These are phyloP conservation scores for Ceratocystis cubensis DNA, from an alignment of 2,329 filamentous ascomycete genomes.

Conservation along the genomic window DNA sequence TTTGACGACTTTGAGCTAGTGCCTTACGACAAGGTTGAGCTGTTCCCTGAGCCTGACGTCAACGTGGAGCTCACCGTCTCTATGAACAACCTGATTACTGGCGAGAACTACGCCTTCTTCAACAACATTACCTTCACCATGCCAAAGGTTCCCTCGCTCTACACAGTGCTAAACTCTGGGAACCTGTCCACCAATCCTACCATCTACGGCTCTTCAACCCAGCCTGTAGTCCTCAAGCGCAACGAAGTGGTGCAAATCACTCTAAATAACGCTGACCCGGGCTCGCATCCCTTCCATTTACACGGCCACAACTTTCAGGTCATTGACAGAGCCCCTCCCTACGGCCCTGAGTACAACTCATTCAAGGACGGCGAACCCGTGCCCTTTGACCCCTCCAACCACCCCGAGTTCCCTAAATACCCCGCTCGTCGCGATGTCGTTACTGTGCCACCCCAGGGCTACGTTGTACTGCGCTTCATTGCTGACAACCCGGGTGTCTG, in stretches of 20 bases:
- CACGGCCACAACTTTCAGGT: constrained; percentile 50
- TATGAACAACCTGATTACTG: constrained; percentile 44
- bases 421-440: constrained; percentile 39
- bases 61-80: constrained; percentile 37
- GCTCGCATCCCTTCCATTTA: constrained; percentile 52
- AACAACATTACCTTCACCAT: constrained; percentile 52
- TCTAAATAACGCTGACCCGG: constrained; percentile 45
- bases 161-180: constrained; percentile 49
- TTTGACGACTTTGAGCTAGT: constrained; percentile 45
- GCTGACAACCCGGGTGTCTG: constrained; percentile 37
- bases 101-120: constrained; percentile 44
- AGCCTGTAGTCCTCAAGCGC: constrained; percentile 42
- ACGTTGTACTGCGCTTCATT: constrained; percentile 36
- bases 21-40: constrained; percentile 39
- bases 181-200: constrained; percentile 34
- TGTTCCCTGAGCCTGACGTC: constrained; percentile 38
- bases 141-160: constrained; percentile 56
- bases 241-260: constrained; percentile 44
- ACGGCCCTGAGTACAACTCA: constrained; percentile 18
- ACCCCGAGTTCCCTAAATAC: constrained; percentile 28
- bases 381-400: constrained; percentile 30
- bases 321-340: constrained; percentile 24
- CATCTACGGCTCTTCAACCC: constrained; percentile 40
- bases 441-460: constrained; percentile 35
- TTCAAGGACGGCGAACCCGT: constrained; percentile 23